These are phyloP conservation scores for Claviceps fusiformis DNA, from an alignment of 2,329 filamentous ascomycete genomes.

Conservation along the genomic window DNA sequence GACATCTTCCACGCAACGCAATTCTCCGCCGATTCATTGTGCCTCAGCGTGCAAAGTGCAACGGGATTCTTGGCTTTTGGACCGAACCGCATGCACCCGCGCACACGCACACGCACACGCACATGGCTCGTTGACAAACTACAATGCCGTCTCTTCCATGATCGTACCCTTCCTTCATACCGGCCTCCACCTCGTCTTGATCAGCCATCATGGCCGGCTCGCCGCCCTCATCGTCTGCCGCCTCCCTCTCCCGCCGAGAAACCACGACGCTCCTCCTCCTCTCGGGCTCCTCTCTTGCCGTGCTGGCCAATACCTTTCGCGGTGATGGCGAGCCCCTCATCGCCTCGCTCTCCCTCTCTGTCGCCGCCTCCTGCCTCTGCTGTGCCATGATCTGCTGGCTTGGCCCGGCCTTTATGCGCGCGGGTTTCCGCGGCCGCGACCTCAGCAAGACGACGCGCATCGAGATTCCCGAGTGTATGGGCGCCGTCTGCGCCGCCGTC, in stretches of 20 bases:
- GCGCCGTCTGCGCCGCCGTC: slow-evolving; percentile 80
- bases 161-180: neutral
- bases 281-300: slow-evolving; percentile 52
- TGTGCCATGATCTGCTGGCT: slow-evolving; percentile 91
- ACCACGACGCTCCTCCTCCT: slow-evolving; percentile 46
- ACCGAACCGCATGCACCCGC: too few species aligned
- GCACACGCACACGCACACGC: neutral
- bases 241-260: slow-evolving; percentile 36
- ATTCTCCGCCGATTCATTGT: too few species aligned
- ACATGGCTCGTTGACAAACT: neutral
- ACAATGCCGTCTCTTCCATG: neutral
- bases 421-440: slow-evolving; percentile 81
- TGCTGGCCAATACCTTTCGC: slow-evolving; percentile 70
- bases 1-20: too few species aligned
- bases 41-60: too few species aligned
- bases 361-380: slow-evolving; percentile 66
- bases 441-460: slow-evolving; percentile 56
- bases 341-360: slow-evolving; percentile 76
- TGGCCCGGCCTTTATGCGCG: slow-evolving; percentile 74
- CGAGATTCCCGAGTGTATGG: slow-evolving; percentile 93
- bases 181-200: neutral
- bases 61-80: too few species aligned
- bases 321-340: slow-evolving; percentile 80
- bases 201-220: neutral
- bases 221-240: slow-evolving; percentile 12